Conservation (phyloP, 208 protist genomes). For the Vickermania ingenoplastis region DNA sequence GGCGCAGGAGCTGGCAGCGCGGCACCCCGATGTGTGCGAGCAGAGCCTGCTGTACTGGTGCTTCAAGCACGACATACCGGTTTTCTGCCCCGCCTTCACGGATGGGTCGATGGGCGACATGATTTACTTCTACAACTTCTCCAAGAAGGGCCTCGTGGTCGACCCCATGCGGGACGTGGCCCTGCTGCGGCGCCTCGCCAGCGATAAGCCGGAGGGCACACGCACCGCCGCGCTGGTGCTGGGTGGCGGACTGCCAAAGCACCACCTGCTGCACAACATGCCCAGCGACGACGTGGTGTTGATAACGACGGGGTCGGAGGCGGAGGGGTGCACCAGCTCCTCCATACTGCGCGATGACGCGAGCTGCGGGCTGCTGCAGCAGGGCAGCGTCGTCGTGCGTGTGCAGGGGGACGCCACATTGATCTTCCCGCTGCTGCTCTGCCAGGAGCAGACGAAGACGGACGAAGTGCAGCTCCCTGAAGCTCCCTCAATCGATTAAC, state of each 20-base stretch:
- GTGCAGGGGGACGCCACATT: conserved; percentile 86
- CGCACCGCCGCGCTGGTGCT: conserved; percentile 43
- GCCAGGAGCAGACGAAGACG: conserved; percentile 4
- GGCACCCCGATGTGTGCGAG: conserved; percentile 84
- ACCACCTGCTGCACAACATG: conserved; percentile 67
- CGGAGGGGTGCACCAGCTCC: conserved; percentile 78
- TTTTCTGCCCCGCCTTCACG: conserved; percentile 99
- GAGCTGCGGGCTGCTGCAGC: conserved; percentile 34
- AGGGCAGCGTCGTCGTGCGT: conserved; percentile 47
- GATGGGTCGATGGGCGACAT: conserved; percentile 99
- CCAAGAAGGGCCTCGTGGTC: conserved; percentile 93
- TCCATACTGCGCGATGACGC: conserved; percentile 59
- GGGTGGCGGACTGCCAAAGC: conserved; percentile 75
- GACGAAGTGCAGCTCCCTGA: too few species aligned
- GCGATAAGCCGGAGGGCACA: neutral
- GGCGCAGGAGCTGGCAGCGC: conserved; percentile 80
- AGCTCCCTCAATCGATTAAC: too few species aligned
- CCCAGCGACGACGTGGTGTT: conserved; percentile 51
- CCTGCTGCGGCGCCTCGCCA: conserved; percentile 29
- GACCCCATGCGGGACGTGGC: conserved; percentile 90
- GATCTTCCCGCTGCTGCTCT: conserved; percentile 69
- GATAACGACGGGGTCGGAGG: conserved; percentile 74
- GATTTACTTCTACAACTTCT: conserved; percentile 99
- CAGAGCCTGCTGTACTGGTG: conserved; percentile 98
- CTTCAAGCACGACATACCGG: conserved; percentile 96